phyloP scores from a whole-genome alignment of 2,329 filamentous ascomycete genomes.

The Cordyceps pruinosa region DNA sequence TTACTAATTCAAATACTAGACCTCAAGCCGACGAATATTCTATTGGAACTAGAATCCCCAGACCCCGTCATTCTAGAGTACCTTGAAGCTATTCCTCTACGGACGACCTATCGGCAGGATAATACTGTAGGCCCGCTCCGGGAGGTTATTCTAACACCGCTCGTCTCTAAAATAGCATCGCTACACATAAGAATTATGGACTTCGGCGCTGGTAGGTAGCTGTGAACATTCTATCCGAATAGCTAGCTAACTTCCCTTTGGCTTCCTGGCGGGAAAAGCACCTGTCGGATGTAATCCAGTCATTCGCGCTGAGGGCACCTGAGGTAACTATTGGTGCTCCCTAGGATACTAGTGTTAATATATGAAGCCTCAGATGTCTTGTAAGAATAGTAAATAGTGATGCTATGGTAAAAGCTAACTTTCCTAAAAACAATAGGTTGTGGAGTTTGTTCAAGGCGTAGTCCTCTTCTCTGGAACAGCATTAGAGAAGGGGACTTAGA shows the following conservation, averaged over 20 bases:
- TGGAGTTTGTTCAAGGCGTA: conserved; percentile 2
- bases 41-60: not conserved
- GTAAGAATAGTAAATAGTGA: not conserved
- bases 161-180: not conserved
- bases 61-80: not conserved
- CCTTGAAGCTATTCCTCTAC: not conserved
- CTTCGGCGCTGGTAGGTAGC: conserved; percentile 2
- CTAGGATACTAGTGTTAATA: conserved; percentile 17
- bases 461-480: not conserved
- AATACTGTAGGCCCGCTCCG: not conserved
- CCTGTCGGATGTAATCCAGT: conserved; percentile 20
- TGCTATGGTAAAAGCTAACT: not conserved
- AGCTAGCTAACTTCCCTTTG: conserved; percentile 5
- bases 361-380: conserved; percentile 19
- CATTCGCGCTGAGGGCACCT: conserved; percentile 18
- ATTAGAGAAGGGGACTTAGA: not conserved
- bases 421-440: not conserved
- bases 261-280: conserved; percentile 19
- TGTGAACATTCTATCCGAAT: too few relatives aligned
- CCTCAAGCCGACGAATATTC: conserved; percentile 5
- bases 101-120: not conserved
- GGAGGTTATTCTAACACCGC: conserved; percentile 6
- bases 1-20: not conserved
- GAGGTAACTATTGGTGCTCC: conserved; percentile 20
- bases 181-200: conserved; percentile 7